Percentiles rank a stretch among this genome's conserved stretches.
phyloP scores from a whole-genome alignment of 257 asterid species.

The Solanum okadae region DNA sequence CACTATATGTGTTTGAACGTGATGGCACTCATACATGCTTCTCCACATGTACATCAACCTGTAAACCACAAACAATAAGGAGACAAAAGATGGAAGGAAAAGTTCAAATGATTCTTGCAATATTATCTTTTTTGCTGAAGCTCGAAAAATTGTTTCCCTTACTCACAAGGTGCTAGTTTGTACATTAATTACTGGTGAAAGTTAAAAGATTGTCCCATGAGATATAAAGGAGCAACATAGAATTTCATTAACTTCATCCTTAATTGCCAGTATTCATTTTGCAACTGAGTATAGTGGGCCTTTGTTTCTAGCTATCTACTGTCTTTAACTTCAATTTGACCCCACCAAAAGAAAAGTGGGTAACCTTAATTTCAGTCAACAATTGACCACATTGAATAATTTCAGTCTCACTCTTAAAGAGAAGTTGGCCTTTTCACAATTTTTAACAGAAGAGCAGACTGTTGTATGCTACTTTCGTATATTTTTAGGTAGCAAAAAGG shows the following conservation, averaged over 20 bases:
- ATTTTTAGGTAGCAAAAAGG: not conserved
- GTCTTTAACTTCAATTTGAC: not conserved
- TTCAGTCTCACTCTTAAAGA: not conserved
- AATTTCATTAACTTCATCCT: not conserved
- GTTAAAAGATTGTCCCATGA: not conserved
- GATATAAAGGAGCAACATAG: not conserved
- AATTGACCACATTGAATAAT: not conserved
- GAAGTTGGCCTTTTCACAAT: not conserved
- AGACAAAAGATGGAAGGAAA: not conserved
- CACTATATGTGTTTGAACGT: slow-evolving; percentile 87
- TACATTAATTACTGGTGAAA: not conserved
- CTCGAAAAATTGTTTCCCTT: not conserved
- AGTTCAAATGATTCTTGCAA: not conserved
- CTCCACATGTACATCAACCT: slow-evolving; percentile 94
- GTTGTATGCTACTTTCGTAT: not conserved
- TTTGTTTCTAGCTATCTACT: not conserved
- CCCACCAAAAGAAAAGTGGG: not conserved
- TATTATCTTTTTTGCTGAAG: not conserved
- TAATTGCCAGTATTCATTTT: not conserved
- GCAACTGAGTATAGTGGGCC: not conserved
- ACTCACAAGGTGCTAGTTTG: not conserved
- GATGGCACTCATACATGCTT: slow-evolving; percentile 98
- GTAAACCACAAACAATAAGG: not conserved
- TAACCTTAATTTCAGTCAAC: not conserved
- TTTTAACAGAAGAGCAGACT: not conserved